Conservation (phyloP, 306 rosid species). For the Medicago arabica region DNA sequence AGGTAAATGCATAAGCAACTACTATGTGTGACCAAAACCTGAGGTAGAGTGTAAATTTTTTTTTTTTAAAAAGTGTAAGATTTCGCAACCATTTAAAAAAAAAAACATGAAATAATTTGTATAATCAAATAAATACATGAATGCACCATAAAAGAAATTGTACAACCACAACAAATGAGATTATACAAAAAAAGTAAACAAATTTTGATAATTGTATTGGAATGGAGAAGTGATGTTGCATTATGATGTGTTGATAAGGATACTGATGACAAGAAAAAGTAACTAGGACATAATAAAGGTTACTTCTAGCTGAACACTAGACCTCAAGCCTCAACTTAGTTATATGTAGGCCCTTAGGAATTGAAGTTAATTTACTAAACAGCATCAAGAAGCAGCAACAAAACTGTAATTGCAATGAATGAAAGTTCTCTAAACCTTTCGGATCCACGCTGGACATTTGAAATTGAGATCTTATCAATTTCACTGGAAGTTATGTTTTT, state of each 20-base stretch:
- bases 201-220: background rate
- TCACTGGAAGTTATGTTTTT: slow-evolving; percentile 80
- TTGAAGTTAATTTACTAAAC: slow-evolving; percentile 28
- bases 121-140: slow-evolving; percentile 17
- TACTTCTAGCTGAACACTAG: slow-evolving; percentile 23
- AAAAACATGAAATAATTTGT: slow-evolving; percentile 1
- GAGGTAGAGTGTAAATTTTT: slow-evolving; percentile 37
- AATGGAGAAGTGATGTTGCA: slow-evolving; percentile 8
- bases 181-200: background rate
- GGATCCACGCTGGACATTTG: slow-evolving; percentile 63
- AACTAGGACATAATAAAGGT: slow-evolving; percentile 23
- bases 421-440: slow-evolving; percentile 56
- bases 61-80: background rate
- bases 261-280: slow-evolving; percentile 9
- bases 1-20: slow-evolving; percentile 81
- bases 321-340: slow-evolving; percentile 14
- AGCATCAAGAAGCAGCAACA: slow-evolving; percentile 28
- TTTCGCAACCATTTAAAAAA: slow-evolving; percentile 26
- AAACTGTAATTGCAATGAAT: slow-evolving; percentile 37
- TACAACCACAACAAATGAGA: slow-evolving; percentile 31
- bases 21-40: slow-evolving; percentile 90
- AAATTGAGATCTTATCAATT: slow-evolving; percentile 84
- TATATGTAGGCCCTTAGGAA: slow-evolving; percentile 4
- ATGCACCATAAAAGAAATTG: slow-evolving; percentile 27
- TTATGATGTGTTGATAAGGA: slow-evolving; percentile 6